phyloP scores from a whole-genome alignment of 129 eudicot species.

The Cynara cardunculus region DNA sequence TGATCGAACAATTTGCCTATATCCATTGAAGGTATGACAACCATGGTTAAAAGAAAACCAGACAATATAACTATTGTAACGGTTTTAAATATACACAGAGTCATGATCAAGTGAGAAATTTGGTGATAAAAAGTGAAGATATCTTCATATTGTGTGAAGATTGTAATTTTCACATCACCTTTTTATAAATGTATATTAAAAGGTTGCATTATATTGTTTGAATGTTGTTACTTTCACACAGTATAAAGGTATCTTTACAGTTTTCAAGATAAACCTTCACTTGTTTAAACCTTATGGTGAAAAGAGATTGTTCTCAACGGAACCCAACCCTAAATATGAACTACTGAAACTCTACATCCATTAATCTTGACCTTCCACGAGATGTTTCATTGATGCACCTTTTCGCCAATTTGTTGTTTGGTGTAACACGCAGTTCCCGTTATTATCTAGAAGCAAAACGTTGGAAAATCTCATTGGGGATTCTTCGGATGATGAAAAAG shows the following conservation, averaged over 20 bases:
- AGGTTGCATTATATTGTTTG: neutral
- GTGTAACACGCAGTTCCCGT: conserved; percentile 52
- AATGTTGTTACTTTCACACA: neutral
- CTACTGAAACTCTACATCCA: neutral
- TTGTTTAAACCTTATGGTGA: neutral
- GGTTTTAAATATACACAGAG: too few relatives aligned
- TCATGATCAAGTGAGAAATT: neutral
- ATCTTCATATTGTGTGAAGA: neutral
- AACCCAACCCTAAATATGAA: neutral
- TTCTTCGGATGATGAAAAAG: conserved; percentile 32
- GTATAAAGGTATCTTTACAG: neutral
- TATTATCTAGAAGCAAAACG: conserved; percentile 56
- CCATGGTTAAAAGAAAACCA: too few relatives aligned
- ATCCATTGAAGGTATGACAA: too few relatives aligned
- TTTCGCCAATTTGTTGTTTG: neutral
- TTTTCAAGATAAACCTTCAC: neutral
- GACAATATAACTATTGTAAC: too few relatives aligned
- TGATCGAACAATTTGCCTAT: too few relatives aligned
- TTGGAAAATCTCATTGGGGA: conserved; percentile 49
- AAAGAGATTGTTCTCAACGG: neutral
- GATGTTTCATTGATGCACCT: neutral
- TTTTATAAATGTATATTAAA: too few relatives aligned
- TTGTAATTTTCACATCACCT: neutral
- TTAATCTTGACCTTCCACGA: neutral
- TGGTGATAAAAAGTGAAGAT: neutral